Percentiles rank a stretch among this genome's conserved stretches.
Evolutionary conservation across 352 stramenopile species (phyloP).

Genomic region (Phytophthora foliorum): DNA sequence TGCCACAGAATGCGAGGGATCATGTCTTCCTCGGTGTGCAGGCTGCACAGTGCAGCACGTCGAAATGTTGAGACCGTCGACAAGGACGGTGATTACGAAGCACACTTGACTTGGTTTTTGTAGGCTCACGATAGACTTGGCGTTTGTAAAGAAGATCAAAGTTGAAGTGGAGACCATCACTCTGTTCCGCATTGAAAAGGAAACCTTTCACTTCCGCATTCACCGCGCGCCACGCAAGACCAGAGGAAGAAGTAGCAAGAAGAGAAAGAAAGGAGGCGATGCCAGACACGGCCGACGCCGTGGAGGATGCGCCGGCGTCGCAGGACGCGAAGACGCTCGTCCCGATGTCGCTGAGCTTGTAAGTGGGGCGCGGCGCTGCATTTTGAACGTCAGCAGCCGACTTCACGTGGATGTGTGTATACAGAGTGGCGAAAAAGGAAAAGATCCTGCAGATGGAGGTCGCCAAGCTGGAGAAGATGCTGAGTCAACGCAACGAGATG

Average conservation of each 20-base stretch:
- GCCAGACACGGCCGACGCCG: not conserved
- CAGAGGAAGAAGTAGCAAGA: not conserved
- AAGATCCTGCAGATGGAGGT: slow-evolving; percentile 47
- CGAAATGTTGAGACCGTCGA: slow-evolving; percentile 15
- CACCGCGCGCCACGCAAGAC: slow-evolving; percentile 11
- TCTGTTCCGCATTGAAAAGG: slow-evolving; percentile 13
- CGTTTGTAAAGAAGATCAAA: slow-evolving; percentile 2
- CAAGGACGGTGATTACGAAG: slow-evolving; percentile 1
- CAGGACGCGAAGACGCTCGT: slow-evolving; percentile 36
- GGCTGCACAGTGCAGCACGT: not conserved
- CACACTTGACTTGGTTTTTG: not conserved
- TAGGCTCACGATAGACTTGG: slow-evolving; percentile 1
- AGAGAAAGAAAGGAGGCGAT: slow-evolving; percentile 3
- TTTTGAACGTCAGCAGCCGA: not conserved
- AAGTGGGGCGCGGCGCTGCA: slow-evolving; percentile 11
- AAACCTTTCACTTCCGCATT: slow-evolving; percentile 35
- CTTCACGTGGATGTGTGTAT: slow-evolving; percentile 4
- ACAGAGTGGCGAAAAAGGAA: slow-evolving; percentile 59
- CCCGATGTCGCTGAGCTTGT: slow-evolving; percentile 46
- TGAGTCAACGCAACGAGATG: slow-evolving; percentile 45
- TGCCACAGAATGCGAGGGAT: slow-evolving; percentile 80
- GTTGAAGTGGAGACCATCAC: slow-evolving; percentile 46
- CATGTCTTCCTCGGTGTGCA: slow-evolving; percentile 29
- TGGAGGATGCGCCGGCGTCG: slow-evolving; percentile 14
- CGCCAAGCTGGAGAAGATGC: slow-evolving; percentile 41